A percentile compares a stretch with the other conserved stretches of the same genome.
phyloP scores from a whole-genome alignment of 2,329 filamentous ascomycete genomes.

The Aspergillus intermedius region DNA sequence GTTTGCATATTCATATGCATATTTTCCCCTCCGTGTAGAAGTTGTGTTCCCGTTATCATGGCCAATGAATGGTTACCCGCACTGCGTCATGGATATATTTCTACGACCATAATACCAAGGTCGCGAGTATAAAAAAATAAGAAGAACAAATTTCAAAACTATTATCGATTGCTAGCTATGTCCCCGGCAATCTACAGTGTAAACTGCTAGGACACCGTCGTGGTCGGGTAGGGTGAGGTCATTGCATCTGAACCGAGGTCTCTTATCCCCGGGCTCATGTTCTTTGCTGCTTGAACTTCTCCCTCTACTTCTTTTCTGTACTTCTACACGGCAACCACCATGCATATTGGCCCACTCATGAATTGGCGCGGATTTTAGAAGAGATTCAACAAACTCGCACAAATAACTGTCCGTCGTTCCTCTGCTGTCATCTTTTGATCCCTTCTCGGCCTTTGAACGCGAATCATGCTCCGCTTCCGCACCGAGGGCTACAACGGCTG shows the following conservation, averaged over 20 bases:
- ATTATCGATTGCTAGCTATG: neutral
- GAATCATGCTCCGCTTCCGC: slow-evolving; percentile 81
- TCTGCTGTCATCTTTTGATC: neutral
- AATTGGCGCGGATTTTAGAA: neutral
- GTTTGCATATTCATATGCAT: no score
- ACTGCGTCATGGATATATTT: no score
- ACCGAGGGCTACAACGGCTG: slow-evolving; percentile 94
- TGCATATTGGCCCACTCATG: neutral
- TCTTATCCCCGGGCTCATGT: neutral
- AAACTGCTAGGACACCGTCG: neutral
- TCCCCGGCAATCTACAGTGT: neutral
- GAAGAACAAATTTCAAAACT: no score
- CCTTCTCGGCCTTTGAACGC: neutral
- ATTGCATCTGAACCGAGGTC: neutral
- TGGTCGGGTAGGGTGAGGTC: neutral
- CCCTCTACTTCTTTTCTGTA: neutral
- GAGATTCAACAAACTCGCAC: neutral
- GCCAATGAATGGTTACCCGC: no score
- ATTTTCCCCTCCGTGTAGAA: no score
- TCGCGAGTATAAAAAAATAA: no score
- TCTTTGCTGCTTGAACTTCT: neutral
- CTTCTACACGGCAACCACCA: neutral
- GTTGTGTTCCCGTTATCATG: no score
- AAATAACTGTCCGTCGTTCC: neutral
- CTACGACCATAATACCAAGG: no score